Conservation (phyloP, 495 filamentous ascomycete genomes). For the Chaetomium cochliodes region DNA sequence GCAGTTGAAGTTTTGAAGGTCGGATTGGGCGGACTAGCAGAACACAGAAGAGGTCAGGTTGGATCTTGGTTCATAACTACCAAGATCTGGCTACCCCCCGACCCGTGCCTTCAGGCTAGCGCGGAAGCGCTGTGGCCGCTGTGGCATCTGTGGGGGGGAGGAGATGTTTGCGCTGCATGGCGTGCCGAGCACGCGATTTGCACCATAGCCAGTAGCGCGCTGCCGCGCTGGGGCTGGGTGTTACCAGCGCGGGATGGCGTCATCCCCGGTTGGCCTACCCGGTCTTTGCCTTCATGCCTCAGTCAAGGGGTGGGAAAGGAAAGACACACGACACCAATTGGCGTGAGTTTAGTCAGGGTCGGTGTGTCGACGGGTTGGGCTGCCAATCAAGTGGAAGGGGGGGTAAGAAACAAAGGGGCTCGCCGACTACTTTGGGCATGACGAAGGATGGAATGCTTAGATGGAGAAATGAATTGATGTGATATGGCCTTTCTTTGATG, state of each 20-base stretch:
- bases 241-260: conserved; percentile 6
- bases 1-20: neutral
- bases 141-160: neutral
- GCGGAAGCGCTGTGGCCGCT: neutral
- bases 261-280: neutral
- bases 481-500: conserved; percentile 7
- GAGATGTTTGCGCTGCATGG: conserved; percentile 12
- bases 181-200: conserved; percentile 26
- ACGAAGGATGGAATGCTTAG: neutral
- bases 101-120: neutral
- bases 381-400: neutral
- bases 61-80: neutral
- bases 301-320: neutral
- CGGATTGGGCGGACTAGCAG: neutral
- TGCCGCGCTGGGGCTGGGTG: neutral
- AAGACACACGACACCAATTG: neutral
- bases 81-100: conserved; percentile 1
- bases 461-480: conserved; percentile 7
- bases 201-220: neutral
- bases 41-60: too few species aligned
- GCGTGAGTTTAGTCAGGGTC: neutral
- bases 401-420: too few species aligned
- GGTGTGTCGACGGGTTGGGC: neutral
- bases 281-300: neutral
- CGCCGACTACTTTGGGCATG: neutral